Percentiles rank a stretch among this genome's conserved stretches.
phyloP scores from a whole-genome alignment of 371 early-diverging fungal species.

The Rhizopus sp. region DNA sequence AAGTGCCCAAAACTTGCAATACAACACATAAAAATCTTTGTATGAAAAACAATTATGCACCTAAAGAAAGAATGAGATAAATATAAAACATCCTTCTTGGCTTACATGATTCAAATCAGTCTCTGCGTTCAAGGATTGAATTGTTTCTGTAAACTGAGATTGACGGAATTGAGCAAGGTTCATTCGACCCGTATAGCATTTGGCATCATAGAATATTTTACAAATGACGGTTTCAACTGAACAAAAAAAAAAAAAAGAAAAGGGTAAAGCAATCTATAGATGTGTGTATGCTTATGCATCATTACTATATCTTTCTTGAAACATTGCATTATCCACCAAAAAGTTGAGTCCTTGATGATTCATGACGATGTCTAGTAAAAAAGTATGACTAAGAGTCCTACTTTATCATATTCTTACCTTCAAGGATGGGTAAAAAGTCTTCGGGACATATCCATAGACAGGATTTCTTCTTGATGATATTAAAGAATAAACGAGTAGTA shows the following conservation, averaged over 20 bases:
- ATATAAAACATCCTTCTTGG: not conserved
- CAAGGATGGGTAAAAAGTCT: slow-evolving; percentile 51
- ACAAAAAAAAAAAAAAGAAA: not conserved
- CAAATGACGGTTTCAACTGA: slow-evolving; percentile 73
- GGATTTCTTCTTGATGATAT: slow-evolving; percentile 32
- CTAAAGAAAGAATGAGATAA: slow-evolving; percentile 22
- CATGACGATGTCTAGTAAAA: slow-evolving; percentile 57
- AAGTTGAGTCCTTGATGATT: slow-evolving; percentile 89
- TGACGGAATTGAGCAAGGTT: slow-evolving; percentile 70
- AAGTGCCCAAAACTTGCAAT: slow-evolving; percentile 94
- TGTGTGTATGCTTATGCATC: not conserved
- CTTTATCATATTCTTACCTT: slow-evolving; percentile 26
- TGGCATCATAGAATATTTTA: slow-evolving; percentile 78
- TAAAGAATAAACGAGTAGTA: slow-evolving; percentile 28
- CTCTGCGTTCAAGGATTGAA: slow-evolving; percentile 66
- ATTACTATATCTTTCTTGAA: slow-evolving; percentile 81
- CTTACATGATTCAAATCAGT: slow-evolving; percentile 74
- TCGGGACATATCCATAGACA: slow-evolving; percentile 40
- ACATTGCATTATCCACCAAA: slow-evolving; percentile 71
- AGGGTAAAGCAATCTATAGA: not conserved
- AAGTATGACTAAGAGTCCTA: not conserved
- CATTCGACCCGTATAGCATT: slow-evolving; percentile 72
- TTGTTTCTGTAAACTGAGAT: slow-evolving; percentile 55
- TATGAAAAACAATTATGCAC: slow-evolving; percentile 84
- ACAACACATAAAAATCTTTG: slow-evolving; percentile 95